Evolutionary conservation across 345 rosid species (phyloP), one percentile per base, ranked within the genome.

Genomic region (Anacardium occidentale): DNA sequence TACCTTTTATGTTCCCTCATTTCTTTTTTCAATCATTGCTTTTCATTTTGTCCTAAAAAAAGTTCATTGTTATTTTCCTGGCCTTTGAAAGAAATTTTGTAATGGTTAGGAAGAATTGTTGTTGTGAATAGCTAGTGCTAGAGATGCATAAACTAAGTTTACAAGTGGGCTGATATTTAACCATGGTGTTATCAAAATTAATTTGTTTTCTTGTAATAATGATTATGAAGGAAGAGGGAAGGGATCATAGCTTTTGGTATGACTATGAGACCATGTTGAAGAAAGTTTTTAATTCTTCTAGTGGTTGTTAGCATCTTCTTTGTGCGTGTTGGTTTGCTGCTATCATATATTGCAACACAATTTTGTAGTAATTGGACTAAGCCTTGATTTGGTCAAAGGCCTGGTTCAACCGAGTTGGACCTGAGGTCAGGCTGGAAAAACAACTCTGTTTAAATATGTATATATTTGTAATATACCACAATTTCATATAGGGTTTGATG

Each of bases 241-340:
- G 53, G 18, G 53, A 50, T 50, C 18, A 18, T 60, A 14, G 45
- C 11, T 4, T 37, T 29, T 60, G n/a, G 6, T 2, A 29, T 29
- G 25, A 40, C 24, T 18, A 5, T 20, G 71, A 7, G 29, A 9
- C 42, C 17, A 17, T 34, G 10, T 29, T 10, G 34, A 66, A 8
- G 1, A 21, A 21, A 5, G 45, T 11, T 64, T 47, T 15, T n/a
- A 45, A n/a, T 18, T 10, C 40, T 18, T 62, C 50, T 37, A 25
- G 50, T 62, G 66, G 48, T 48, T 62, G 68, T 34, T 64, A 44
- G n/a, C n/a, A n/a, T n/a, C n/a, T n/a, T n/a, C n/a, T 13, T 11
- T 24, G 3, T 48, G 22, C 42, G 25, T 7, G 10, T 25, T 15
- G 1, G 42, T 65, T 15, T 48, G 14, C 48, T 21, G 25, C 48